A percentile compares a stretch with the other conserved stretches of the same genome.
Evolutionary conservation across 345 rosid species (phyloP).

Genomic region (Populus davidiana): DNA sequence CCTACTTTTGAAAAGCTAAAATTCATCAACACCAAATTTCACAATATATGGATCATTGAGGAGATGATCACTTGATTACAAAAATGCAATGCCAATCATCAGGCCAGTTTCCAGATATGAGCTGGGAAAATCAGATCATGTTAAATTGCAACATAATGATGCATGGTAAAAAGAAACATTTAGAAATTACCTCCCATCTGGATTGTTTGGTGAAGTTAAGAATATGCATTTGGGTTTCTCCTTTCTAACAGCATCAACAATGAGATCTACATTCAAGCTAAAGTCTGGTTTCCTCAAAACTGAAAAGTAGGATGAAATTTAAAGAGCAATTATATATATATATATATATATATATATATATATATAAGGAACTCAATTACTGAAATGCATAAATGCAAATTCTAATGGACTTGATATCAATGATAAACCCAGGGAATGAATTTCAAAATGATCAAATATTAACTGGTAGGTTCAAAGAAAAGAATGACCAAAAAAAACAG

Average conservation of each 20-base stretch:
- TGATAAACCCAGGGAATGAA: background rate
- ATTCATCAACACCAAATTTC: background rate
- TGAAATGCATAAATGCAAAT: constrained; percentile 14
- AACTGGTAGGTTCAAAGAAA: background rate
- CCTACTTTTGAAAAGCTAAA: background rate
- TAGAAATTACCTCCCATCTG: constrained; percentile 77
- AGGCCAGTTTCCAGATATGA: background rate
- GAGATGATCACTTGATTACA: background rate
- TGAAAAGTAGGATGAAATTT: constrained; percentile 19
- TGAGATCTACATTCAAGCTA: constrained; percentile 75
- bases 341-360: too few relatives aligned
- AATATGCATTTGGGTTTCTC: constrained; percentile 95
- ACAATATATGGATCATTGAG: background rate
- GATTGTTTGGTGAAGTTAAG: constrained; percentile 93
- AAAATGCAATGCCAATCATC: background rate
- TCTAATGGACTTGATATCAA: background rate
- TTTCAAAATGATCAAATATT: too few relatives aligned
- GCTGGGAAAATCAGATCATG: background rate
- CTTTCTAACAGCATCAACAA: constrained; percentile 53
- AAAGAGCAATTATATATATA: too few relatives aligned
- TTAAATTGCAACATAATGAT: background rate
- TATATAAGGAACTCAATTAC: constrained; percentile 20
- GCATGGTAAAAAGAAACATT: background rate
- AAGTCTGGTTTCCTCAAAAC: constrained; percentile 84
- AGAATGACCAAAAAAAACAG: background rate